A percentile compares a stretch with the other conserved stretches of the same genome.
These are phyloP conservation scores for Ilyonectria destructans DNA, from an alignment of 2,329 filamentous ascomycete genomes.

Conservation along the genomic window DNA sequence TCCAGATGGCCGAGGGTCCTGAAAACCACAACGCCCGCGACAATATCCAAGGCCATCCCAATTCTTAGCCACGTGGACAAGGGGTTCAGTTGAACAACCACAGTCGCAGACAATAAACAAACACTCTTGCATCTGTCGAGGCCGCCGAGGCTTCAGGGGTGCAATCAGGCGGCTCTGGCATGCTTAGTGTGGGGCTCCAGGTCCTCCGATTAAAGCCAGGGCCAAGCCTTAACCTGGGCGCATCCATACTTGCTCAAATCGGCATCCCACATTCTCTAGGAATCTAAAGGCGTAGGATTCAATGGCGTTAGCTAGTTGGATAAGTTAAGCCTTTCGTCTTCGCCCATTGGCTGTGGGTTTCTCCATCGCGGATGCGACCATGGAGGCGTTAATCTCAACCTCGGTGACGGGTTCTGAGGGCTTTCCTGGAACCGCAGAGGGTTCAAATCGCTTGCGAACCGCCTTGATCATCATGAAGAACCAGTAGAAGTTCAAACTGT, in stretches of 20 bases:
- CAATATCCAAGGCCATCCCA: constrained; percentile 1
- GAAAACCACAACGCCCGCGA: not conserved
- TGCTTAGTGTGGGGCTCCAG: not conserved
- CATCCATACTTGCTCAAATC: not conserved
- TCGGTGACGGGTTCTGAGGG: constrained; percentile 47
- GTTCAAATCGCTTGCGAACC: constrained; percentile 81
- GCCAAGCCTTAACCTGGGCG: too few relatives aligned
- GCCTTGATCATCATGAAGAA: constrained; percentile 90
- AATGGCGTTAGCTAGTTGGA: not conserved
- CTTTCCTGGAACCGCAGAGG: constrained; percentile 57
- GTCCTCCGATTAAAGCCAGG: not conserved
- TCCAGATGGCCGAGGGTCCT: constrained; percentile 7
- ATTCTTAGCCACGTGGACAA: not conserved
- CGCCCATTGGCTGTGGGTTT: constrained; percentile 36
- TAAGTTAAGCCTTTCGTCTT: constrained; percentile 52
- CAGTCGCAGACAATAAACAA: not conserved
- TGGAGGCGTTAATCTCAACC: constrained; percentile 50
- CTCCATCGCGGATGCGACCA: constrained; percentile 50
- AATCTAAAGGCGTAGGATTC: not conserved
- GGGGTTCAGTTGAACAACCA: too few relatives aligned
- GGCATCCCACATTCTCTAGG: too few relatives aligned
- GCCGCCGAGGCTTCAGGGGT: too few relatives aligned
- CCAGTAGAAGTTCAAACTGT: constrained; percentile 87
- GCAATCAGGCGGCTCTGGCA: not conserved
- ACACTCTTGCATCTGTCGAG: not conserved